Percentiles rank a stretch among this genome's conserved stretches.
Conservation (phyloP, 768 basidiomycete species). For the Hypsizygus marmoreus region DNA sequence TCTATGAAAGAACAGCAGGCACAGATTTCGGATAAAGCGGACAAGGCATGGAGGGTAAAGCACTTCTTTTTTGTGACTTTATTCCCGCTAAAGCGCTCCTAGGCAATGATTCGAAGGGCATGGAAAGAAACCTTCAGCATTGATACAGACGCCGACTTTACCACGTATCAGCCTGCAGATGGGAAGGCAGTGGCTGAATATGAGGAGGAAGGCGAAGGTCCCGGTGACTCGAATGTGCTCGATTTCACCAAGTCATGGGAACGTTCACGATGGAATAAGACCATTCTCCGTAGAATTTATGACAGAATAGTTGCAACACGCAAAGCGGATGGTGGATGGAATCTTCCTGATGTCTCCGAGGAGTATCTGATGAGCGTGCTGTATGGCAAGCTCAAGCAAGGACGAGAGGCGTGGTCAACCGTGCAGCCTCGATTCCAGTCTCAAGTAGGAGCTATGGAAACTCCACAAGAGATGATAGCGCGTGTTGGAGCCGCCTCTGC, state of each 20-base stretch:
- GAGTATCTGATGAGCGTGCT: slow-evolving; percentile 1
- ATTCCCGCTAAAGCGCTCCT: no score
- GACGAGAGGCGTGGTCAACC: slow-evolving; percentile 7
- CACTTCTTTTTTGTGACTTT: no score
- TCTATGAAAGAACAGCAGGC: no score
- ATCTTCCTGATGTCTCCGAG: slow-evolving; percentile 4
- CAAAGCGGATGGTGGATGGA: neutral
- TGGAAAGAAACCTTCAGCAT: no score
- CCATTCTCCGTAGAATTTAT: neutral
- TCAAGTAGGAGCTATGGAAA: neutral
- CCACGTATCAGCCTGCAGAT: no score
- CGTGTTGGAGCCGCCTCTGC: neutral
- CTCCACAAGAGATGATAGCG: neutral
- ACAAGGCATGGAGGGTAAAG: no score
- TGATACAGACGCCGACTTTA: no score
- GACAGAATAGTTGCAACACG: neutral
- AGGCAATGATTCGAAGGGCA: no score
- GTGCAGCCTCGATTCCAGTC: neutral
- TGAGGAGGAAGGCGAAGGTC: no score
- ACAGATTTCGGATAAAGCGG: no score
- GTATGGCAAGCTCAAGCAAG: slow-evolving; percentile 2
- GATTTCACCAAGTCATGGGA: slow-evolving; percentile 1
- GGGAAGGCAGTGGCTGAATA: no score
- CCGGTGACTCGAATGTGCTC: no score
- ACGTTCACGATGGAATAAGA: neutral